Evolutionary conservation across 208 protist species (phyloP), one percentile per base, ranked within the genome.

Genomic region (Leishmania amazonensis): DNA sequence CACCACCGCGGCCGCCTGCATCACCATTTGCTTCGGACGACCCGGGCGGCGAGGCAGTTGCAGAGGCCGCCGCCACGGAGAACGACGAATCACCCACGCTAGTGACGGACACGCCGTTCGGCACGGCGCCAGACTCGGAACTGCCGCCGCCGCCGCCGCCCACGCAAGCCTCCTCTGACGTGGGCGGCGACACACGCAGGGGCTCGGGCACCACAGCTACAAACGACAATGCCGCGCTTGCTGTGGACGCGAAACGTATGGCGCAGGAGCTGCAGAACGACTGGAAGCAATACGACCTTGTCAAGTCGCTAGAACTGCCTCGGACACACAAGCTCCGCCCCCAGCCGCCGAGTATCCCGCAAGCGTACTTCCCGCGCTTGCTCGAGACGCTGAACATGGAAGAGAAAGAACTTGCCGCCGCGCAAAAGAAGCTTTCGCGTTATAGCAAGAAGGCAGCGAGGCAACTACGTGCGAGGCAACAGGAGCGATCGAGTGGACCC

Each of bases 311-410:
- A 15, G 57, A 6, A 64, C 24, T 42, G 8, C 11, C 54, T 2
- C 75, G 54, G 38, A 7, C 19, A 51, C 75, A 38, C 40, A 51
- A 72, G 45, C 15, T n/a, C 3, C 6, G 6, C 40, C 35, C 49
- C 1, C 31, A 47, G 45, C 60, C 64, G 6, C 76, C 76, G 13
- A 38, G 4, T 53, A 62, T 80, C 45, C 76, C 76, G 38, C 40
- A 73, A 57, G n/a, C 76, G n/a, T 72, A 80, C 76, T 80, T 80
- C 38, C 76, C 76, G 19, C 76, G 76, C 47, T 28, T 40, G 38
- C 49, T 17, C 7, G 76, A 53, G 60, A 71, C 45, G 45, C 64
- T 80, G 5, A 42, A 5, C n/a, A 35, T 28, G n/a, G 76, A 80
- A n/a, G 76, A 53, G 47, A 17, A 53, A 24, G 76, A 80, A 6